These are phyloP conservation scores for Nicotiana tomentosiformis DNA, from an alignment of 257 asterid species.

Conservation along the genomic window DNA sequence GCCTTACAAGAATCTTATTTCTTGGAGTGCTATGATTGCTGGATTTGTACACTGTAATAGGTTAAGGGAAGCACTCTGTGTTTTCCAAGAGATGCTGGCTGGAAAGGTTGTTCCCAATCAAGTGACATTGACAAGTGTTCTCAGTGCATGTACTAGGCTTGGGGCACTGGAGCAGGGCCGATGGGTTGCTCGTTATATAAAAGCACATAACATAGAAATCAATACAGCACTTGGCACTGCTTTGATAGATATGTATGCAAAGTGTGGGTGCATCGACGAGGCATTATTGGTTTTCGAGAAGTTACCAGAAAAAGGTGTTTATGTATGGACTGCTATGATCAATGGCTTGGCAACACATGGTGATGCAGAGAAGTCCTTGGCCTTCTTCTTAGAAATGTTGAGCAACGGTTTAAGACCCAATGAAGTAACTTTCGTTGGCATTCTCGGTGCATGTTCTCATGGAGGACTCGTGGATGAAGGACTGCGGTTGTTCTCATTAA, in stretches of 20 bases:
- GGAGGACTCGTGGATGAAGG: constrained; percentile 48
- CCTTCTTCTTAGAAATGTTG: constrained; percentile 35
- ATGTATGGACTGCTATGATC: constrained; percentile 49
- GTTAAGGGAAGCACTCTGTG: constrained; percentile 24
- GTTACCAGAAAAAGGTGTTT: constrained; percentile 26
- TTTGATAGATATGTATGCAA: constrained; percentile 48
- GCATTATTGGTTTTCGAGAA: constrained; percentile 31
- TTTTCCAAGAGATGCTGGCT: constrained; percentile 34
- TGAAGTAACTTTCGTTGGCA: constrained; percentile 41
- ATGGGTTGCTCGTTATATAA: constrained; percentile 32
- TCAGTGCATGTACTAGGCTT: constrained; percentile 44
- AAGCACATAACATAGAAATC: constrained; percentile 7
- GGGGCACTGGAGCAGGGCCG: constrained; percentile 46
- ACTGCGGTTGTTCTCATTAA: constrained; percentile 18
- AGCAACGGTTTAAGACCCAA: constrained; percentile 39
- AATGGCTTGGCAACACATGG: constrained; percentile 48
- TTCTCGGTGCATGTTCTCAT: constrained; percentile 49
- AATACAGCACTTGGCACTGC: constrained; percentile 42
- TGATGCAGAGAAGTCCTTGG: constrained; percentile 26
- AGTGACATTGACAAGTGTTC: constrained; percentile 34
- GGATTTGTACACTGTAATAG: constrained; percentile 31
- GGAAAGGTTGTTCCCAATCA: constrained; percentile 31
- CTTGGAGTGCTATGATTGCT: constrained; percentile 45
- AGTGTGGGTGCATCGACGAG: constrained; percentile 45
- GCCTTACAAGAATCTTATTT: constrained; percentile 36